Base-by-base conservation (phyloP, 2,329 filamentous ascomycete species). In the Pseudogymnoascus sp. region DNA sequence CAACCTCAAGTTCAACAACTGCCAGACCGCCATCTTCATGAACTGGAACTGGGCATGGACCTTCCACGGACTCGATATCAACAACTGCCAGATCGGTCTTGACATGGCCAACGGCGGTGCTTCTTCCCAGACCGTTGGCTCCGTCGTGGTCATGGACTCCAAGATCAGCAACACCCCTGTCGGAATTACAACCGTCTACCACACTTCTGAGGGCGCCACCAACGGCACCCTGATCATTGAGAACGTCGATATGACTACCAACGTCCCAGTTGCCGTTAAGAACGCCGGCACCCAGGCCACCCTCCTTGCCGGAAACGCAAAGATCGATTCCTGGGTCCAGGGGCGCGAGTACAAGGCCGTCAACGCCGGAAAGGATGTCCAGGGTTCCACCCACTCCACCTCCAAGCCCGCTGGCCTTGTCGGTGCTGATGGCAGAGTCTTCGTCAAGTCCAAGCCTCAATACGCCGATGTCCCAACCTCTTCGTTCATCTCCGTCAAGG, bases 11-110 rank as follows among this genome's bases (percentile, higher is more conserved):
- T 96, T 96, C 81, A 90, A 89, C 73, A 82, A 84, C 74, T 93
- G 89, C 79, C 83, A 90, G 71, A 96, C 90, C 1, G 91, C 89
- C 65, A 86, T 96, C 66, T 91, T 84, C 77, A 89, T 95, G 86
- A 92, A 92, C 80, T 96, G 91, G 91, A 90, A 93, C 78, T 96
- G 91, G 91, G 80, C 86, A 16, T 96, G 89, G 88, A 86, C 88
- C 49, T 85, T 95, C 76, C 91, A 93, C 73, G 88, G 84, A 37
- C 69, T 96, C 38, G 82, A 78, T 52, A 90, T 96, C 75, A 86
- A 91, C 74, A 85, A 88, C 72, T 90, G 88, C 72, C 77, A 79
- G n/a, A 76, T 93, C 40, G 91, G 90, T 62, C 79, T 96, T 66
- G 89, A 96, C 75, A 91, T 96, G 86, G 84, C 88, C 61, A 84